Evolutionary conservation across 148 eudicot species (phyloP).

Genomic region (Amaranthus cruentus): DNA sequence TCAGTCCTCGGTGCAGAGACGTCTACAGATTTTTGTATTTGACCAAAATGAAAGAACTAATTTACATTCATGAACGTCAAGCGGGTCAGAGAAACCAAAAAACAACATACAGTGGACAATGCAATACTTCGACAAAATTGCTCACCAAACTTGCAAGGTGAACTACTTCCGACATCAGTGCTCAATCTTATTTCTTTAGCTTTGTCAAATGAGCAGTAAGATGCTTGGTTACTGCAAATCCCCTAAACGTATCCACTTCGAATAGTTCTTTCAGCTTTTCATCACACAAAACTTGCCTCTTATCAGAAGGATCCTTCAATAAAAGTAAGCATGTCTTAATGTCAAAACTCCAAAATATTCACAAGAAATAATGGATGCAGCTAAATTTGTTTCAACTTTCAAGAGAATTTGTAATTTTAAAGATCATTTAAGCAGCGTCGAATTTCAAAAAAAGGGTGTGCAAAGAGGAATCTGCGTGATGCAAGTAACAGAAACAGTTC

Average conservation of each 20-base stretch:
- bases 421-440: too few relatives aligned
- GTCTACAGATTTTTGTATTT: constrained; percentile 6
- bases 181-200: constrained; percentile 18
- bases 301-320: constrained; percentile 46
- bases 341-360: neutral
- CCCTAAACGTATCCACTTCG: constrained; percentile 28
- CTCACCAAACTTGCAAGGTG: constrained; percentile 23
- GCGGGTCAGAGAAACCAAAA: neutral
- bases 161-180: constrained; percentile 9
- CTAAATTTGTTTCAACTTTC: too few relatives aligned
- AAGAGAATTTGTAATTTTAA: too few relatives aligned
- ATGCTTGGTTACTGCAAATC: constrained; percentile 36
- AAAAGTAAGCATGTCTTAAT: constrained; percentile 4
- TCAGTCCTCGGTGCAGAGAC: neutral
- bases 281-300: constrained; percentile 37
- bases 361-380: too few relatives aligned
- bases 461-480: too few relatives aligned
- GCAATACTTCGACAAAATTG: constrained; percentile 25
- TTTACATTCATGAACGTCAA: constrained; percentile 20
- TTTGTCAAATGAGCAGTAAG: constrained; percentile 37
- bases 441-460: too few relatives aligned
- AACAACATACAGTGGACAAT: constrained; percentile 11
- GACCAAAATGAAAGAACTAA: constrained; percentile 18
- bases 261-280: constrained; percentile 40
- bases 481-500: too few relatives aligned